These are phyloP conservation scores for Talaromyces trachyspermus DNA, from an alignment of 495 filamentous ascomycete species.

Conservation along the genomic window DNA sequence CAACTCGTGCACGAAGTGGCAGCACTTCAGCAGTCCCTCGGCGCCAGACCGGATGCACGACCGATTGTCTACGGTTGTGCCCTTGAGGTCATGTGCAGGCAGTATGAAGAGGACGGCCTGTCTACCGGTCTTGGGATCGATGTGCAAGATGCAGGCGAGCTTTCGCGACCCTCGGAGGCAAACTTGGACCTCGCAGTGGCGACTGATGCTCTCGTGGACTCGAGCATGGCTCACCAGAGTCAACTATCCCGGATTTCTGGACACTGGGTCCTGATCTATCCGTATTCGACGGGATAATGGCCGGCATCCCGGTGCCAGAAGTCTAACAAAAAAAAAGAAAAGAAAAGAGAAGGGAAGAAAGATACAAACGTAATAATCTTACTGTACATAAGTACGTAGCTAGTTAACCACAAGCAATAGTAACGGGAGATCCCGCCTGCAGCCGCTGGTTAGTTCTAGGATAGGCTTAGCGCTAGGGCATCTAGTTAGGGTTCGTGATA, in stretches of 20 bases:
- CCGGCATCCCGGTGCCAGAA: not conserved
- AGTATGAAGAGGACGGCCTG: not conserved
- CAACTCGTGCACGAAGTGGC: not conserved
- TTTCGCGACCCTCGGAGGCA: not conserved
- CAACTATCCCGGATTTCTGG: not conserved
- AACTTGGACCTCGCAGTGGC: not conserved
- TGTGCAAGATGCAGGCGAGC: not conserved
- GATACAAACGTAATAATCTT: too few species aligned
- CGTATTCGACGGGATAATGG: not conserved
- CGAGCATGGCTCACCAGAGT: not conserved
- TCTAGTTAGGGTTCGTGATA: too few species aligned
- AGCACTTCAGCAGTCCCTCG: not conserved
- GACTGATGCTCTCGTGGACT: not conserved
- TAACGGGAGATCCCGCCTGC: too few species aligned
- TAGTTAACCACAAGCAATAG: too few species aligned
- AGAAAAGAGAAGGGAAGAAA: too few species aligned
- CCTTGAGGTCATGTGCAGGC: not conserved
- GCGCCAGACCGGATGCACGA: not conserved
- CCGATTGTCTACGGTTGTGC: not conserved
- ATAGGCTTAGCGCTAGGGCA: too few species aligned
- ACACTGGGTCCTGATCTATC: not conserved
- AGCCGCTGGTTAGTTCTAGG: too few species aligned
- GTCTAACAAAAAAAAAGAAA: too few species aligned
- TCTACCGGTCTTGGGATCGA: not conserved
- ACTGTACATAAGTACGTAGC: not conserved